Evolutionary conservation across 495 filamentous ascomycete species (phyloP), one percentile per base, ranked within the genome.

Genomic region (Penicillium turbatum): DNA sequence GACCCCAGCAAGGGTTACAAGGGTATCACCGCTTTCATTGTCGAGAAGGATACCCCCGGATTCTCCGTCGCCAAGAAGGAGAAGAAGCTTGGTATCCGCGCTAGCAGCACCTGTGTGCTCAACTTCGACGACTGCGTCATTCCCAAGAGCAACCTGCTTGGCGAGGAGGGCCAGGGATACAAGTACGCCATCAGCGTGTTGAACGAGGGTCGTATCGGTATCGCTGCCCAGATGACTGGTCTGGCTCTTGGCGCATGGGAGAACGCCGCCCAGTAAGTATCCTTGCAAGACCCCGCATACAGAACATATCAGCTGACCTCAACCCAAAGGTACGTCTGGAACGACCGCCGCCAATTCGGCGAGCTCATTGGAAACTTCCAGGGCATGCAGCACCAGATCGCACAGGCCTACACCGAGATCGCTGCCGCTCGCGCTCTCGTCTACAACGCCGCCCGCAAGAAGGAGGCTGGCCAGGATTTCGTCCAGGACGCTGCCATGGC

Each of bases 11-110:
- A 89, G 67, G 90, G 88, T 11, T 95, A 99, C 78, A 89, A 89
- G 68, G 93, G 93, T 35, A 99, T 99, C 71, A 92, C 90, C 1
- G 92, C 92, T 38, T 97, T 99, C 70, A 81, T 99, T 58, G 83
- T 97, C 16, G 91, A 97, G 74, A 96, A 95, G 74, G 84, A 76
- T 60, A 88, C 83, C 44, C 85, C 86, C 51, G 93, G 93, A 5
- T 97, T 99, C 79, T 84, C 81, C 15, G 92, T 99, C 67, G 89
- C 93, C 16, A 99, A 99, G 82, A 99, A 99, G 78, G 93, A 99
- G 79, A 96, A 96, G 85, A 99, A 99, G 79, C 83, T 99, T 30
- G 93, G 93, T 38, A 99, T 99, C 73, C 84, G 79, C 49, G 93
- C 93, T 2, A 92, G 88, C 75, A 92, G 87, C 76, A 99, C 93